These are phyloP conservation scores for Solanum etuberosum DNA, from an alignment of 257 asterid species.

Conservation along the genomic window DNA sequence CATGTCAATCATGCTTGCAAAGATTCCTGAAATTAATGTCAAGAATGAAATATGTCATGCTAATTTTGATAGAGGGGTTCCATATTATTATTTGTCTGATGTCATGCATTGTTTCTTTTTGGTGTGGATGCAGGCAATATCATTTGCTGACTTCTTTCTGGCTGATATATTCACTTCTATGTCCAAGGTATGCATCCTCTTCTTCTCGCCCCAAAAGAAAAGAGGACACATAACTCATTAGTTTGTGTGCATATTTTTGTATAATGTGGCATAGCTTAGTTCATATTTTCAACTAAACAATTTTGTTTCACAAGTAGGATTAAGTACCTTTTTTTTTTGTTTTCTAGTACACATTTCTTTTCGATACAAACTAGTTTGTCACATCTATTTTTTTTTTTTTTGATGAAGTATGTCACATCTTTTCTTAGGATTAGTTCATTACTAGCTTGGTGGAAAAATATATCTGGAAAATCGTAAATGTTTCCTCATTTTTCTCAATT, in stretches of 20 bases:
- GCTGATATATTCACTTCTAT: conserved; percentile 96
- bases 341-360: background rate
- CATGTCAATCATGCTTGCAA: background rate
- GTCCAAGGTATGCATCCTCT: conserved; percentile 74
- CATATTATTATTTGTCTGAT: background rate
- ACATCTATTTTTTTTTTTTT: background rate
- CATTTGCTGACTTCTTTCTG: conserved; percentile 91
- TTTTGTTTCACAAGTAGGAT: background rate
- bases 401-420: background rate
- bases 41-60: background rate
- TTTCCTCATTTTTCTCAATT: background rate
- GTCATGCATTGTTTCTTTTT: background rate
- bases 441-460: background rate
- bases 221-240: background rate
- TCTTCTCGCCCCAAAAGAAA: background rate
- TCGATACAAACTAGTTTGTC: background rate
- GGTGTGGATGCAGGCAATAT: conserved; percentile 53
- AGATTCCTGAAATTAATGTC: background rate
- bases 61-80: background rate
- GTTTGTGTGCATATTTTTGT: background rate
- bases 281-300: background rate
- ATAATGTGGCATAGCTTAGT: conserved; percentile 2
- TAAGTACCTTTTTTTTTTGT: background rate
- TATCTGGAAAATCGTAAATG: background rate
- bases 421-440: background rate